Percentiles rank a stretch among this genome's conserved stretches.
Evolutionary conservation across 2,329 filamentous ascomycete genomes (phyloP).

Genomic region (Exophiala xenobiotica): DNA sequence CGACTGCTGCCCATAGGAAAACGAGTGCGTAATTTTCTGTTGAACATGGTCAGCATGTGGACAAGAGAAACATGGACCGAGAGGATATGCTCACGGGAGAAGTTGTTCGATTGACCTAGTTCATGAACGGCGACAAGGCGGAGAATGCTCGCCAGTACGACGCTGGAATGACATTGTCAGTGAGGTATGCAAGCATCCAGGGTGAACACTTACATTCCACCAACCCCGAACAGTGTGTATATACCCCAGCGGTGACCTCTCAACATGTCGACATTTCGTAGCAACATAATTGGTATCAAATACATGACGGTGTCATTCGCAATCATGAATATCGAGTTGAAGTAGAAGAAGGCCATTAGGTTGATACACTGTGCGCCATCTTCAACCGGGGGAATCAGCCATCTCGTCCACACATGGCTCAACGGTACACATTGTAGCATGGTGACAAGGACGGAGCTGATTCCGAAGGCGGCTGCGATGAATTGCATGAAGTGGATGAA

Average conservation of each 20-base stretch:
- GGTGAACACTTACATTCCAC: constrained; percentile 20
- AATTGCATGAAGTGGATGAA: constrained; percentile 26
- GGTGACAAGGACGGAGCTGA: constrained; percentile 22
- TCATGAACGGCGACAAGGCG: constrained; percentile 21
- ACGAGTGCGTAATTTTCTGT: constrained; percentile 25
- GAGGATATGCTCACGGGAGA: constrained; percentile 14
- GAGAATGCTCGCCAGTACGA: constrained; percentile 23
- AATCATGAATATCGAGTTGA: constrained; percentile 24
- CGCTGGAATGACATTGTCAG: constrained; percentile 6
- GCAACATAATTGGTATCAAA: constrained; percentile 19
- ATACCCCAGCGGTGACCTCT: constrained; percentile 18
- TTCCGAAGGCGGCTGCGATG: constrained; percentile 16
- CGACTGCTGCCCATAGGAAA: constrained; percentile 21
- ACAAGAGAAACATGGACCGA: neutral
- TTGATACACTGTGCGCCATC: constrained; percentile 16
- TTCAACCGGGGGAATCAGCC: neutral
- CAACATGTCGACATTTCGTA: constrained; percentile 24
- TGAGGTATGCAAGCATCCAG: neutral
- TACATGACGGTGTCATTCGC: constrained; percentile 25
- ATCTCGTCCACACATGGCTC: constrained; percentile 10
- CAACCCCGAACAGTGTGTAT: constrained; percentile 20
- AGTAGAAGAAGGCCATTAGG: constrained; percentile 22
- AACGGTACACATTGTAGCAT: constrained; percentile 21
- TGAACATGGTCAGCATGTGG: neutral
- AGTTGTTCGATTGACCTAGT: constrained; percentile 7